Evolutionary conservation across 2,329 filamentous ascomycete genomes (phyloP), one percentile per base, ranked within the genome.

Genomic region (Penicillium decumbens): DNA sequence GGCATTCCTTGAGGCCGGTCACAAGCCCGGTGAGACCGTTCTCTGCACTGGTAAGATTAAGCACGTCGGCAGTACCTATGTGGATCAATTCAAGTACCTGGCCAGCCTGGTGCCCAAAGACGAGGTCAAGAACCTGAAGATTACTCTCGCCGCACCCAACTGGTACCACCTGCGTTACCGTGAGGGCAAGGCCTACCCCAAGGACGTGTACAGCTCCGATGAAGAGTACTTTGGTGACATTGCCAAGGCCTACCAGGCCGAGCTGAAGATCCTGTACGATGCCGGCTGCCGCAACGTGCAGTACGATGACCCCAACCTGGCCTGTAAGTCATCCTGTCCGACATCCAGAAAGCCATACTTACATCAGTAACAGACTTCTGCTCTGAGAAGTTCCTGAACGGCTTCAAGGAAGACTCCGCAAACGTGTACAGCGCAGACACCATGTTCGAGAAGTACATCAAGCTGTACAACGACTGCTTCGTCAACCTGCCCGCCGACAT

Each of bases 361-460:
- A 60, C 49, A 27, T 18, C 6, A 8, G 3, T 5, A 15, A n/a
- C 47, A 85, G 83, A 88, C 67, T 89, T 89, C 70, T 89, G 85
- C 71, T 85, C 82, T 18, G 75, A 85, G 49, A 81, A 83, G 65
- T 88, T 88, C 79, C 78, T 87, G 30, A 72, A 80, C 41, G 85
- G 85, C 13, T 89, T 84, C 81, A 79, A 80, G 46, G 78, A 79
- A 12, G 87, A 89, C 65, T 70, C 77, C 41, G 77, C 83, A 60
- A 89, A 90, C 65, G 79, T 79, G 45, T 81, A 83, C 66, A 80
- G 80, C 1, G 80, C 85, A 6, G 85, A 88, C 41, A 82, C 84
- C 57, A 81, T 89, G 39, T 79, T 91, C 20, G 84, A 88, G 59
- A 80, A 84, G 25, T 91, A 91, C 71, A 86, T 91, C 66, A 76